Percentiles rank a stretch among this genome's conserved stretches.
phyloP scores from a whole-genome alignment of 257 asterid genomes.

The Echites panduratus region DNA sequence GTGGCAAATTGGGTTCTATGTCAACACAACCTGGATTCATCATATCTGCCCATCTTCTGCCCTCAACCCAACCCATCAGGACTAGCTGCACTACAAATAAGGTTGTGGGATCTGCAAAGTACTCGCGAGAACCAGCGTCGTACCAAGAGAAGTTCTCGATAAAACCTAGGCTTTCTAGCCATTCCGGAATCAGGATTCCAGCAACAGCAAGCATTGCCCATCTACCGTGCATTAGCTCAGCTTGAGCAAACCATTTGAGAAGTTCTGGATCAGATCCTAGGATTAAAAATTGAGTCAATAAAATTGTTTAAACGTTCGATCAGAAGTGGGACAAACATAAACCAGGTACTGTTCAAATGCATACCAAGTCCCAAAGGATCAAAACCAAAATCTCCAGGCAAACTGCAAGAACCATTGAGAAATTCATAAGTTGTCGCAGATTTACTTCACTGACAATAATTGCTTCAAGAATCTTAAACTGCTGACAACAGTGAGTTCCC shows the following conservation, averaged over 20 bases:
- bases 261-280: conserved; percentile 78
- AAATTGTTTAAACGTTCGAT: not conserved
- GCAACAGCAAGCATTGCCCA: conserved; percentile 91
- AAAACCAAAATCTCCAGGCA: conserved; percentile 89
- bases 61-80: conserved; percentile 91
- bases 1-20: conserved; percentile 53
- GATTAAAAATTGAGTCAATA: not conserved
- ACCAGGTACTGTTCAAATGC: not conserved
- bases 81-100: conserved; percentile 50
- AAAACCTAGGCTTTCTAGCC: conserved; percentile 71
- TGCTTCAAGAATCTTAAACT: no score
- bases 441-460: not conserved
- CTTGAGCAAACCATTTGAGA: conserved; percentile 84
- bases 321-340: not conserved
- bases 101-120: conserved; percentile 68
- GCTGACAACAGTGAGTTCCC: no score
- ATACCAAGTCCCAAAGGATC: conserved; percentile 85
- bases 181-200: conserved; percentile 77
- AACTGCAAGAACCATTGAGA: conserved; percentile 32
- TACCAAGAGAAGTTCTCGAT: conserved; percentile 72
- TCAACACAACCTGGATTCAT: conserved; percentile 73
- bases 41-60: conserved; percentile 85
- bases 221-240: conserved; percentile 70
- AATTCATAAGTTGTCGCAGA: not conserved
- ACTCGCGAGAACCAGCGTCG: conserved; percentile 65